These are phyloP conservation scores for Rosa lucieae DNA, from an alignment of 306 rosid species.

Conservation along the genomic window DNA sequence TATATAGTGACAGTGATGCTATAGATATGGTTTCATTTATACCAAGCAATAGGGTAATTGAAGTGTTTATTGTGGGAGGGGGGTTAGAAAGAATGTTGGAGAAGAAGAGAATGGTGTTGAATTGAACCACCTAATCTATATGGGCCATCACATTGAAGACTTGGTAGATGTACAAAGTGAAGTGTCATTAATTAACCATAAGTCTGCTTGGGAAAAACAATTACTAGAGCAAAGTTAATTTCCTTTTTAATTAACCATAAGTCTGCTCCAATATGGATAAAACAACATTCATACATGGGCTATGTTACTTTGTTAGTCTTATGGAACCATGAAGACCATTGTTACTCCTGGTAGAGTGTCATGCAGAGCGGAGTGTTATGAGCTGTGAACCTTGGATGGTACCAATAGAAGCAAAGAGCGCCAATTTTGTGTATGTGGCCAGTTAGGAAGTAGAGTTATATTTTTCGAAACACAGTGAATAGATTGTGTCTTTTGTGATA, in stretches of 20 bases:
- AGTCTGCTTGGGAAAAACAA: not conserved
- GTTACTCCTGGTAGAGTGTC: not conserved
- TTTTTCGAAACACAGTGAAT: not conserved
- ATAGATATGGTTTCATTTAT: too few relatives aligned
- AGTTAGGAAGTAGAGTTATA: conserved; percentile 13
- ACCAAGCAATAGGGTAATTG: too few relatives aligned
- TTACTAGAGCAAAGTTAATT: not conserved
- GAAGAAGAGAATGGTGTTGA: too few relatives aligned
- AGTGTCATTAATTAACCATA: not conserved
- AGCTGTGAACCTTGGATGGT: conserved; percentile 1
- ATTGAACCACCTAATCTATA: too few relatives aligned
- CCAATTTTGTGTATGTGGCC: conserved; percentile 29
- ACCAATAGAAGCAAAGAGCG: conserved; percentile 6
- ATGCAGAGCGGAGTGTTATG: conserved; percentile 1
- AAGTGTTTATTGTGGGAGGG: too few relatives aligned
- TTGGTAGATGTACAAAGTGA: not conserved
- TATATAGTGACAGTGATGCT: too few relatives aligned
- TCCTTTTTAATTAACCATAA: not conserved
- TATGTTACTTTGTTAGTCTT: too few relatives aligned
- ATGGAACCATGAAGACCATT: too few relatives aligned
- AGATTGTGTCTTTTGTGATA: conserved; percentile 9
- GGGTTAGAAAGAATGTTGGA: too few relatives aligned
- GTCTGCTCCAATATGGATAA: too few relatives aligned
- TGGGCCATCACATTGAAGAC: too few relatives aligned
- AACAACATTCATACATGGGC: too few relatives aligned